Base-by-base conservation (phyloP, 129 eudicot species). In the Artemisia tridentata region DNA sequence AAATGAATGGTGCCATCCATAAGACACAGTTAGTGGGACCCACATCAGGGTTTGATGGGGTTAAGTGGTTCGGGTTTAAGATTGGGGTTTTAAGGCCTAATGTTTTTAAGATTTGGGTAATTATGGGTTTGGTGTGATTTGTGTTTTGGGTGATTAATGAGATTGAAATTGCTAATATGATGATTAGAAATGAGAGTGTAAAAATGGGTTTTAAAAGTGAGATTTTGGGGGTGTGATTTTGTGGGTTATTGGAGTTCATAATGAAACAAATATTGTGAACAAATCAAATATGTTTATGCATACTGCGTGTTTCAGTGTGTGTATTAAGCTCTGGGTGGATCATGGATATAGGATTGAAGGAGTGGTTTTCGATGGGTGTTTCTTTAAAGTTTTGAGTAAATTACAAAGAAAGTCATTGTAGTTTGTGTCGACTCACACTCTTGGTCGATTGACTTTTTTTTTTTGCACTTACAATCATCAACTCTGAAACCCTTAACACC, bases 1-100 rank as follows among this genome's bases (percentile, higher is more conserved):
- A 85, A 62, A 86, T 68, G 58, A 91, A 88, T 15, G 97, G 97
- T 21, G 92, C 96, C 88, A 91, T 86, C 97, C 97, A 91, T 70
- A 86, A 67, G 4, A 91, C 41, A 69, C 97, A 91, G 41, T 58
- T 76, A 61, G 81, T 82, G 66, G 86, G 67, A 46, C 47, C 59
- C 2, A 38, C 21, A 29, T 50, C 66, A 48, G 79, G 73, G 62
- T 16, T 68, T 63, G 29, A 38, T 16, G 67, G 41, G 11, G 21
- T 23, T 12, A 62, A 63, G 5, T 31, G 31, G 2, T 16, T 58
- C 34, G 80, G 80, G 67, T 83, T 72, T 47, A 77, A 23, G 47
- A 77, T 53, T 29, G 81, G 0, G 57, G 51, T 68, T 66, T 77
- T 58, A n/a, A 80, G 20, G 20, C 79, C 69, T 45, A 71, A 63